Evolutionary conservation across 148 eudicot species (phyloP), one percentile per base, ranked within the genome.

Genomic region (Cornus kousa): DNA sequence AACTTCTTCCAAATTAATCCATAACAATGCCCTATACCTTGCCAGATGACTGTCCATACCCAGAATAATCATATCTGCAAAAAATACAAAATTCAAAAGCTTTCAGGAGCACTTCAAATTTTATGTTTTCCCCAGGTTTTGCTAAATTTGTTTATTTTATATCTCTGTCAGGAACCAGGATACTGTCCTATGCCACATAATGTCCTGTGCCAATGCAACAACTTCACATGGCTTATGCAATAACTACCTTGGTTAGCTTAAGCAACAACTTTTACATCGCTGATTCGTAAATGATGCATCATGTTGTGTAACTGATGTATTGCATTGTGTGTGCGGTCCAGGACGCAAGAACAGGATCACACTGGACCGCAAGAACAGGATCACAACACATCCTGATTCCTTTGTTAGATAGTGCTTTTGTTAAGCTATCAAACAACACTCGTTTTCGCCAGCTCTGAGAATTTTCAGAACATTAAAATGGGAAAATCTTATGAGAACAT

Each of bases 41-140:
- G 78, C 98, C 95, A 3, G 91, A 86, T 50, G 98, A 94, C 78
- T 87, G 94, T 67, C 98, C 98, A 81, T 95, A 95, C 32, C 98
- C 98, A 16, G 98, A 90, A 74, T 95, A 95, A 80, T 95, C 98
- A 83, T 95, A 95, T 72, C 98, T 95, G 93, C 84, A 86, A 73
- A 73, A 20, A 78, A 59, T 67, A 79, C 68, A 57, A 78, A 67
- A 50, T 65, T 79, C 43, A 62, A 0, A 40, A 77, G 33, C 66
- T 74, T 33, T 55, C 23, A 20, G 32, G 16, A 43, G 59, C 65
- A 67, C 79, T 64, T 67, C 80, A 77, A 81, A 71, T 1, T 5
- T 64, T n/a, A 76, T 40, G 68, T 37, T 35, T n/a, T 5, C 3
- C 32, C 59, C 17, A 7, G 23, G 9, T 13, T 46, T 28, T 23